Evolutionary conservation across 768 basidiomycete species (phyloP), one percentile per base, ranked within the genome.

Genomic region (Rhizopogon salebrosus): DNA sequence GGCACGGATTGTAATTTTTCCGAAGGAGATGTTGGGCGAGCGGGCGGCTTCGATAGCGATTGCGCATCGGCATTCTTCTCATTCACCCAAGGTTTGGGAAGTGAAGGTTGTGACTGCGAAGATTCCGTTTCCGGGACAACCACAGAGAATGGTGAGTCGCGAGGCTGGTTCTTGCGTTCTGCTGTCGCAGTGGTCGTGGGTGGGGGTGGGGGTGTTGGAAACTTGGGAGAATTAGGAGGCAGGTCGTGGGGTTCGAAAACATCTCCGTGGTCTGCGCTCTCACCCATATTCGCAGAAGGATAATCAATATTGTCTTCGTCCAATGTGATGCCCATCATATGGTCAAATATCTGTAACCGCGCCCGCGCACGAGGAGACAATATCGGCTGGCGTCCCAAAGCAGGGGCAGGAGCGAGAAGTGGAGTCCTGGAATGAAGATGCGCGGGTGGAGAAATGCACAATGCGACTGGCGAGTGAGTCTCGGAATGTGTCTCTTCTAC

Each of bases 91-190:
- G 26, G 26, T n/a, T 49, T 38, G 48, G 24, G 49, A 5, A 35
- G 35, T 9, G 53, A 8, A 34, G 43, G 43, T 6, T 59, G 65
- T 7, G 54, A 49, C 49, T 62, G 68, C 3, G 70, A 69, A 1
- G 58, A 66, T 31, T 70, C 64, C 0, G 70, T 70, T 46, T 68
- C 68, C 3, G 70, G 68, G 4, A 70, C 66, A 23, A 66, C n/a
- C 29, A 55, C 59, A 13, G 55, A 41, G 2, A 49, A 52, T 6
- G 39, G 22, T 13, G 50, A 49, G 24, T 49, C 41, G 6, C 22
- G 4, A 1, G 41, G 10, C 14, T 14, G 14, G 6, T 46, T 34
- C 20, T 31, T 34, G 27, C n/a, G 24, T 27, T 10, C 41, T 27
- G 42, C 27, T 9, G 18, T 27, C 10, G 27, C 11, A 48, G 27